Percentiles rank a stretch among this genome's conserved stretches.
phyloP scores from a whole-genome alignment of 371 early-diverging fungal species.

The Apophysomyces variabilis region DNA sequence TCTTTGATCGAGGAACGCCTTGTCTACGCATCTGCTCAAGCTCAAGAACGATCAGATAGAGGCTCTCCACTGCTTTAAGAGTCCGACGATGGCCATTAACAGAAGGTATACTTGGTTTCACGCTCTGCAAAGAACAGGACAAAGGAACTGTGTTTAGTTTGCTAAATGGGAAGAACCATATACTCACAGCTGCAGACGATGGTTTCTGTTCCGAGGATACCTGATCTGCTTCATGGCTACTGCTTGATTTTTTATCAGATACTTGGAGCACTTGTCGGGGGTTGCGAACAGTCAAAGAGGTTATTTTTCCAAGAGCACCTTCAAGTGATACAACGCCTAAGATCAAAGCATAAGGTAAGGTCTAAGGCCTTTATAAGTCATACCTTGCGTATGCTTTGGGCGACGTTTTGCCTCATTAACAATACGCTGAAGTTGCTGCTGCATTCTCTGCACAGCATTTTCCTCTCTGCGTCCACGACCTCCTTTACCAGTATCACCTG shows the following conservation, averaged over 20 bases:
- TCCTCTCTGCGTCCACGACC: conserved; percentile 53
- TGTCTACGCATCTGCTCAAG: conserved; percentile 83
- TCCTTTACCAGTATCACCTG: conserved; percentile 19
- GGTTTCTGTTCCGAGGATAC: conserved; percentile 2
- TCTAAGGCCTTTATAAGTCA: not conserved
- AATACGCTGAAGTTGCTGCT: conserved; percentile 91
- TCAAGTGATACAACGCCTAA: conserved; percentile 74
- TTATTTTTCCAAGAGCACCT: conserved; percentile 95
- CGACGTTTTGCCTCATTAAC: conserved; percentile 89
- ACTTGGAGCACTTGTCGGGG: conserved; percentile 90
- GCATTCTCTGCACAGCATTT: conserved; percentile 77
- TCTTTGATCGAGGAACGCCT: conserved; percentile 55
- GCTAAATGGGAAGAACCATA: not conserved
- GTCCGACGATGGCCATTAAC: conserved; percentile 61
- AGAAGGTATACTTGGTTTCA: conserved; percentile 17
- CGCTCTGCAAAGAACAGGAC: not conserved
- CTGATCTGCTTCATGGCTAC: not conserved
- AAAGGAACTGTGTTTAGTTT: not conserved
- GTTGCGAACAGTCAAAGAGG: conserved; percentile 84
- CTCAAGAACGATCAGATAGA: conserved; percentile 76
- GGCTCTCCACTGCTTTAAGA: conserved; percentile 76
- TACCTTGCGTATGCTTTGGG: conserved; percentile 76
- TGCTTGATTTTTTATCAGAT: conserved; percentile 24
- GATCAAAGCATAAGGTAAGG: not conserved
- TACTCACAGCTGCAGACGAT: not conserved